phyloP scores from a whole-genome alignment of 352 stramenopile species.

The Globisporangium irregulare region DNA sequence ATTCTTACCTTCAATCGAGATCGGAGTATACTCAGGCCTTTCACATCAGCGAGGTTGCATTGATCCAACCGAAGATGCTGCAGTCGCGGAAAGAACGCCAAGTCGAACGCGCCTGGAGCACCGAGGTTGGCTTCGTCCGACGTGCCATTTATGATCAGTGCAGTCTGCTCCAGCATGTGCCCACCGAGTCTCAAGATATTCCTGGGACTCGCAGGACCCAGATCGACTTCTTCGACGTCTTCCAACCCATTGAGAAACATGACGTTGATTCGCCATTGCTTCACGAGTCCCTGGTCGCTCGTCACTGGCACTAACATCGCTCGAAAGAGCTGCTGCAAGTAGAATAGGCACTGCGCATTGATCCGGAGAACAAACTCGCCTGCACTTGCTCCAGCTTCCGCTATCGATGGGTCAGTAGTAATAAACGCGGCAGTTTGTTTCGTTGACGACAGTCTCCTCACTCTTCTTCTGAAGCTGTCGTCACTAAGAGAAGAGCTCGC shows the following conservation, averaged over 20 bases:
- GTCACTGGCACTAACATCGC: constrained; percentile 17
- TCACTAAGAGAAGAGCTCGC: neutral
- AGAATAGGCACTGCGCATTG: constrained; percentile 21
- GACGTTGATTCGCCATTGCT: constrained; percentile 19
- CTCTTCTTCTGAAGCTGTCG: neutral
- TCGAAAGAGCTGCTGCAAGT: constrained; percentile 22
- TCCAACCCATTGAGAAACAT: constrained; percentile 13
- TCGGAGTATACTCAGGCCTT: constrained; percentile 8
- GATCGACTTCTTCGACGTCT: constrained; percentile 2
- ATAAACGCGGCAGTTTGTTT: neutral
- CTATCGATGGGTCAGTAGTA: neutral
- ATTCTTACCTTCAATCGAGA: constrained; percentile 14
- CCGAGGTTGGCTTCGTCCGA: constrained; percentile 5
- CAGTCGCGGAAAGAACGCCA: constrained; percentile 20
- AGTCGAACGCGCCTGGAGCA: constrained; percentile 16
- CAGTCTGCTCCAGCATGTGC: constrained; percentile 19
- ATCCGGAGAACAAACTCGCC: constrained; percentile 14
- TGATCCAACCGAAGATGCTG: constrained; percentile 18
- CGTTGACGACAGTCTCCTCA: neutral
- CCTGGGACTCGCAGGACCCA: constrained; percentile 14
- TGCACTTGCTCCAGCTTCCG: neutral
- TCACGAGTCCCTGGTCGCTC: constrained; percentile 16
- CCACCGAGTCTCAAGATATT: constrained; percentile 19
- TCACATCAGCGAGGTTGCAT: constrained; percentile 7
- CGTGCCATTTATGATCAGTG: constrained; percentile 10